A percentile compares a stretch with the other conserved stretches of the same genome.
phyloP scores from a whole-genome alignment of 2,329 filamentous ascomycete species.

The Neocatenulostroma microsporum region DNA sequence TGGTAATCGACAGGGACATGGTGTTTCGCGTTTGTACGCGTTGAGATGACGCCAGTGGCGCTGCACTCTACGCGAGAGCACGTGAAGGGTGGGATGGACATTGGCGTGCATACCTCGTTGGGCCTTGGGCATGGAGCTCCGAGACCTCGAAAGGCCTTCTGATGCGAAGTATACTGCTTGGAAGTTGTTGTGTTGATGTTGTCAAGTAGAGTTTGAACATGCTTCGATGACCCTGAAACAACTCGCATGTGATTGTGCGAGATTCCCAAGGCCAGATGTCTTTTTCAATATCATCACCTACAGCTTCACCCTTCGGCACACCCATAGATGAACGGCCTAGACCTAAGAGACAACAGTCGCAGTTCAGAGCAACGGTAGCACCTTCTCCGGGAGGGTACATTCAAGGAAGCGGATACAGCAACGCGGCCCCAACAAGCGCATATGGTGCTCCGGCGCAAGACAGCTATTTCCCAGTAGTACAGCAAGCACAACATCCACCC shows the following conservation, averaged over 20 bases:
- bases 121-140: too few relatives aligned
- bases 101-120: too few relatives aligned
- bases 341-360: slow-evolving; percentile 17
- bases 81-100: too few relatives aligned
- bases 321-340: slow-evolving; percentile 18
- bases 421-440: background rate
- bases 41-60: too few relatives aligned
- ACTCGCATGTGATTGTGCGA: too few relatives aligned
- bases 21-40: too few relatives aligned
- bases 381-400: slow-evolving; percentile 39
- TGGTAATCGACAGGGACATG: too few relatives aligned
- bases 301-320: slow-evolving; percentile 20
- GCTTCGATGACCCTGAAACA: too few relatives aligned
- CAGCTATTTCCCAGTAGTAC: slow-evolving; percentile 36
- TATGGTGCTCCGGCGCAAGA: slow-evolving; percentile 19
- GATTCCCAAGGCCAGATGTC: slow-evolving; percentile 18
- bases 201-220: too few relatives aligned
- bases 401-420: slow-evolving; percentile 29
- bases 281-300: slow-evolving; percentile 15
- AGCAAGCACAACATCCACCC: slow-evolving; percentile 21
- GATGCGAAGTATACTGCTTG: too few relatives aligned
- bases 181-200: background rate
- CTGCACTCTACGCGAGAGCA: too few relatives aligned
- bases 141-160: too few relatives aligned
- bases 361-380: slow-evolving; percentile 36